Conservation (phyloP, 129 eudicot species). For the Chrysanthemum lavandulifolium region DNA sequence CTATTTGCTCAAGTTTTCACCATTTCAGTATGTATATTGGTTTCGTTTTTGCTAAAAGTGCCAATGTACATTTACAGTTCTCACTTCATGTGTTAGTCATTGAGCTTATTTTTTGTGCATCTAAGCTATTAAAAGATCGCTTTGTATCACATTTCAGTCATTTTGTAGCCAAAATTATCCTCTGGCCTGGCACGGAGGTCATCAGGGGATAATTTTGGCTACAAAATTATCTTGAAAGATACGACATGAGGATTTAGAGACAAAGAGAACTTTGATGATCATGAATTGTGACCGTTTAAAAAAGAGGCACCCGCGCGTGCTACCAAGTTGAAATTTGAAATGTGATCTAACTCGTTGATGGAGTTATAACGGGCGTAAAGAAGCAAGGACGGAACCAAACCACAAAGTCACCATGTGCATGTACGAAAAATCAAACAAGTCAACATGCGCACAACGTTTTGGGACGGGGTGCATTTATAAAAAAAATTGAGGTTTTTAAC, state of each 20-base stretch:
- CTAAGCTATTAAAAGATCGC: too few relatives aligned
- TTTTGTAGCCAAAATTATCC: neutral
- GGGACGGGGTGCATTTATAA: too few relatives aligned
- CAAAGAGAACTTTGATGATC: neutral
- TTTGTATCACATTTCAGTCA: neutral
- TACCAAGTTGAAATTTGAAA: neutral
- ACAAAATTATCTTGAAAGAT: neutral
- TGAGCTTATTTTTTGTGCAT: too few relatives aligned
- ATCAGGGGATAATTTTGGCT: too few relatives aligned
- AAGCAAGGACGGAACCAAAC: neutral
- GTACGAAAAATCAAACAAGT: too few relatives aligned
- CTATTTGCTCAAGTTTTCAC: constrained; percentile 10
- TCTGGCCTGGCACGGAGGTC: too few relatives aligned
- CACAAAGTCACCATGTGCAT: too few relatives aligned
- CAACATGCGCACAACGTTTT: too few relatives aligned
- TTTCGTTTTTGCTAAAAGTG: neutral
- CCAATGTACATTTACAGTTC: too few relatives aligned
- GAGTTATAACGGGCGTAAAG: constrained; percentile 14
- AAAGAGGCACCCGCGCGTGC: neutral
- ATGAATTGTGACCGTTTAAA: neutral
- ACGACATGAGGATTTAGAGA: neutral
- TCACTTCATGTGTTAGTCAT: too few relatives aligned
- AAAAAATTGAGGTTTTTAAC: too few relatives aligned
- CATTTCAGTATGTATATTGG: neutral
- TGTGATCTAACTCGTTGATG: neutral